Evolutionary conservation across 2,329 filamentous ascomycete species (phyloP), one percentile per base, ranked within the genome.

Genomic region (Sporothrix brasiliensis): DNA sequence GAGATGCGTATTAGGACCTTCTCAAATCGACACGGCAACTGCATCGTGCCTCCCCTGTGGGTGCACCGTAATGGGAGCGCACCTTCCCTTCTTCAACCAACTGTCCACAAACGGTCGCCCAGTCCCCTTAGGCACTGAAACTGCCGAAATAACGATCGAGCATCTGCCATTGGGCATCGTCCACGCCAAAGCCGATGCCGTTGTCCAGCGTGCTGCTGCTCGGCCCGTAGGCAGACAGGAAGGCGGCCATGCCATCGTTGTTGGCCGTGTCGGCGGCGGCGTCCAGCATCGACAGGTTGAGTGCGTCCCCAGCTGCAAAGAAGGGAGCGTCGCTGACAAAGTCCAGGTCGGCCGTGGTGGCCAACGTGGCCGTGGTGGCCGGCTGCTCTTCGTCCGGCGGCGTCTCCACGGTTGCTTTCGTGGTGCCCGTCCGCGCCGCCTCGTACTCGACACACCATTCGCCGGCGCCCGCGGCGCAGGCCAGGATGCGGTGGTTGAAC

Each of bases 141-240:
- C 63, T 52, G 63, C 19, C 52, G 1, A 66, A 19, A 7, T 66
- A 50, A 4, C 47, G 24, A 19, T 52, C 47, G 3, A 66, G 63
- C 63, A 66, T 66, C 63, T 66, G 63, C 63, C 63, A 66, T 27
- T 66, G 44, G 47, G 27, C 47, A 11, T 66, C 63, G 27, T 66
- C 63, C 3, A 52, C 47, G 27, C 52, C 47, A 10, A 66, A 66
- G 47, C 16, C 47, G 19, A 13, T 14, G 4, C 10, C 47, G 61
- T 1, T 2, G 7, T 19, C 34, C 0, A 11, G 2, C 2, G 13
- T 10, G 3, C 9, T 44, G 39, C 34, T 30, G 41, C 14, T 27
- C 24, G 47, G 41, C 3, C 60, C 63, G 16, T 50, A 52, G 10
- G 63, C 47, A 0, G 63, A 21, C 47, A 66, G 19, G 19, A 52